Percentiles rank a stretch among this genome's conserved stretches.
Conservation (phyloP, 2,329 filamentous ascomycete species). For the Fusarium agapanthi region DNA sequence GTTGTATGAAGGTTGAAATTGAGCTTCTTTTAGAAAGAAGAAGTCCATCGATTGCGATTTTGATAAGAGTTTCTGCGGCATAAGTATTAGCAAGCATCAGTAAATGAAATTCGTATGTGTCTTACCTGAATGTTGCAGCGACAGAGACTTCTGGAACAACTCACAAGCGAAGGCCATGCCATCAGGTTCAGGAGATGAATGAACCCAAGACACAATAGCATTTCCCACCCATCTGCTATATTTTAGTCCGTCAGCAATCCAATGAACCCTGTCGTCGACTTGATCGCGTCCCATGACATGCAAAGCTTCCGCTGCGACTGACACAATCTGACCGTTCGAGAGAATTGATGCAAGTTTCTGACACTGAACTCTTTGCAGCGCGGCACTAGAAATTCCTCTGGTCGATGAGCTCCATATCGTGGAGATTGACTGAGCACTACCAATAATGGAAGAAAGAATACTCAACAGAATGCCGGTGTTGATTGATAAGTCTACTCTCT, state of each 20-base stretch:
- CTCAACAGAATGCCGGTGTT: conserved; percentile 56
- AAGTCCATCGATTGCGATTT: conserved; percentile 47
- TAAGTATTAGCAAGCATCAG: not conserved
- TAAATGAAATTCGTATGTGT: too few species aligned
- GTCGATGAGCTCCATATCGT: conserved; percentile 51
- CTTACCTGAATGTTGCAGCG: conserved; percentile 76
- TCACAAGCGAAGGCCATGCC: conserved; percentile 55
- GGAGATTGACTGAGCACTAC: conserved; percentile 48
- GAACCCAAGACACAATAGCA: conserved; percentile 63
- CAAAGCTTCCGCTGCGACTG: conserved; percentile 64
- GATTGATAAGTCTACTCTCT: conserved; percentile 53
- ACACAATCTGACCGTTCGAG: conserved; percentile 59
- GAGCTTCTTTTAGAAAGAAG: conserved; percentile 45
- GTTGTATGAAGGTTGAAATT: conserved; percentile 39
- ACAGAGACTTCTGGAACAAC: conserved; percentile 68
- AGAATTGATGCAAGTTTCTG: conserved; percentile 55
- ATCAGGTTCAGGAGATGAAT: conserved; percentile 44
- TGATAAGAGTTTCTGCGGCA: conserved; percentile 53
- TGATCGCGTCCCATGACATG: conserved; percentile 53
- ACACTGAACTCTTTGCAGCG: conserved; percentile 45
- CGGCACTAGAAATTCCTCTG: conserved; percentile 26
- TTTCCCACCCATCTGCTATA: conserved; percentile 78
- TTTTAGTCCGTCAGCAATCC: conserved; percentile 70
- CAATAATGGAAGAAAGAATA: conserved; percentile 54
- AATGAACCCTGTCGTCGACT: conserved; percentile 48